These are phyloP conservation scores for Fusarium sp. DNA, from an alignment of 2,329 filamentous ascomycete species.

Conservation along the genomic window DNA sequence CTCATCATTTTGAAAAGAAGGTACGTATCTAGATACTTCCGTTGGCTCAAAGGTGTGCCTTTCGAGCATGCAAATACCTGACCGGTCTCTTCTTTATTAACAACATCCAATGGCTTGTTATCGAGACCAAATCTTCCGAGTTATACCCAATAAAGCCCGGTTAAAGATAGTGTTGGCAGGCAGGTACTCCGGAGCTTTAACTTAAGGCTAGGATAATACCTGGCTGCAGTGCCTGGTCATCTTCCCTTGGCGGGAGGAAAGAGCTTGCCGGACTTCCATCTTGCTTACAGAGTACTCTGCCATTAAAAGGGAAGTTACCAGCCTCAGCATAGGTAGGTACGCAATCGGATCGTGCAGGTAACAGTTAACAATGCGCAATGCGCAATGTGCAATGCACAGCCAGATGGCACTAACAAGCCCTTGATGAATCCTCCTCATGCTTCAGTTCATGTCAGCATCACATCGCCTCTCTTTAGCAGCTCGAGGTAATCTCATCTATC, in stretches of 20 bases:
- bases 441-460: conserved; percentile 22
- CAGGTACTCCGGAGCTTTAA: background rate
- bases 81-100: background rate
- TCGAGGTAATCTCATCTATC: conserved; percentile 24
- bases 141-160: background rate
- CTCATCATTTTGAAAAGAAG: background rate
- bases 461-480: conserved; percentile 15
- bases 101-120: background rate
- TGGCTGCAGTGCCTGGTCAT: background rate
- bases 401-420: conserved; percentile 6
- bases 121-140: background rate
- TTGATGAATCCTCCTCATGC: conserved; percentile 27
- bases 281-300: background rate
- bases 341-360: conserved; percentile 1
- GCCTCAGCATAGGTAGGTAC: conserved; percentile 7
- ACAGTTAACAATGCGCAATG: background rate
- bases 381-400: background rate
- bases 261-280: conserved; percentile 3
- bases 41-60: background rate
- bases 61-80: background rate
- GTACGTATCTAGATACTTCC: background rate
- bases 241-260: conserved; percentile 11
- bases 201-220: background rate
- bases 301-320: conserved; percentile 15
- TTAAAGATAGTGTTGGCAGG: background rate